These are phyloP conservation scores for Coniella lustricola DNA, from an alignment of 2,329 filamentous ascomycete genomes.

Conservation along the genomic window DNA sequence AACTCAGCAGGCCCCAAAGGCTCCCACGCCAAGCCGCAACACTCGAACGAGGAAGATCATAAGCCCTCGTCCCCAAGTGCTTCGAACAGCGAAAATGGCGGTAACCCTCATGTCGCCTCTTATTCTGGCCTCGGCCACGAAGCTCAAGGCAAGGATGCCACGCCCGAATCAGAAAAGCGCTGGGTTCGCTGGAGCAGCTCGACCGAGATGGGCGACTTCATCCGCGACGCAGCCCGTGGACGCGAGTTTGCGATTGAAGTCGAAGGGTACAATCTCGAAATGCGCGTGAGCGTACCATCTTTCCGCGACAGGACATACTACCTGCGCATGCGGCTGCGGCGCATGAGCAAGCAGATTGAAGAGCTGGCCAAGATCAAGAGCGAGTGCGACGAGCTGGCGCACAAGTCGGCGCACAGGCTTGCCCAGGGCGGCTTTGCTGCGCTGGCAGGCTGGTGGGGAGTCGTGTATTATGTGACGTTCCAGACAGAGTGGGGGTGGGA, in stretches of 20 bases:
- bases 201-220: constrained; percentile 91
- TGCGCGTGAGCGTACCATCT: constrained; percentile 74
- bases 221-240: constrained; percentile 77
- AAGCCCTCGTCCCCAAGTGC: too few species aligned
- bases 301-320: constrained; percentile 91
- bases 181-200: constrained; percentile 85
- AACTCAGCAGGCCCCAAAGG: constrained; percentile 27
- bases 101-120: constrained; percentile 48
- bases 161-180: constrained; percentile 36
- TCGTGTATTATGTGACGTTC: constrained; percentile 67
- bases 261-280: constrained; percentile 57
- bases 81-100: constrained; percentile 4
- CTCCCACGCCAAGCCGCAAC: constrained; percentile 22
- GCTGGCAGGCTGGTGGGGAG: constrained; percentile 71
- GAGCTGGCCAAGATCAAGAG: constrained; percentile 66
- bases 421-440: constrained; percentile 73
- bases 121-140: constrained; percentile 67
- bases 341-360: constrained; percentile 62
- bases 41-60: constrained; percentile 17
- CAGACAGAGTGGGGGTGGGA: constrained; percentile 81
- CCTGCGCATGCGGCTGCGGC: constrained; percentile 68
- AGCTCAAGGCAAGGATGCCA: constrained; percentile 30
- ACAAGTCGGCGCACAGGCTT: constrained; percentile 68
- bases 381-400: constrained; percentile 73
- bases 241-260: constrained; percentile 81